Evolutionary conservation across 148 eudicot species (phyloP), one percentile per base, ranked within the genome.

Genomic region (Camellia lanceoleosa): DNA sequence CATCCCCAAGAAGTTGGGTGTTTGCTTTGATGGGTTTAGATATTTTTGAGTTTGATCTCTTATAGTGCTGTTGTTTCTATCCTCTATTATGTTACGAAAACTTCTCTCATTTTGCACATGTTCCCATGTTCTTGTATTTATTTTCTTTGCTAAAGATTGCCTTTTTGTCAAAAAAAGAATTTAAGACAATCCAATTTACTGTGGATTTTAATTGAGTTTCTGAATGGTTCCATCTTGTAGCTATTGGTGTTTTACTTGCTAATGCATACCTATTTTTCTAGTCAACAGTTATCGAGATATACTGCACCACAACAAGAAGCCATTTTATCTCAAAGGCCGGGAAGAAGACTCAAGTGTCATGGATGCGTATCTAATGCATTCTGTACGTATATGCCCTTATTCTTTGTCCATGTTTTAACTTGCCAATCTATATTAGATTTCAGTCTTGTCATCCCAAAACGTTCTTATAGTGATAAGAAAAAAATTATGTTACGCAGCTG

Each of bases 361-460:
- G 98, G 98, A 96, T 84, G 97, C 94, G 15, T 96, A 96, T 84
- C 62, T 92, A 67, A 89, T 94, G 92, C 99, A 96, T 80, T 89
- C 89, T 78, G 99, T 96, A 70, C 47, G 98, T 87, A 70, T 71
- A 76, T 71, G 43, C 55, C 72, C 69, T 78, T 58, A 13, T 68
- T 8, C 30, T 9, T 77, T 18, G 12, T 43, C 47, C 18, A 13
- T 46, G 23, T 64, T 63, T 68, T 23, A 63, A 19, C 49, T 71
- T 74, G 68, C 6, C 72, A 10, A 6, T 66, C 72, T 43, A 55
- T 47, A n/a, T 1, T 23, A n/a, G 60, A 56, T 42, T 44, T 38
- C 38, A 13, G 38, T 70, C 65, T 78, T 16, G 3, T 67, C 16
- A 38, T 74, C 64, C 30, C n/a, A 5, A 51, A 43, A 44, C 18